Base-by-base conservation (phyloP, 192 early-diverging fungal genomes). In the Coemansia sp. region DNA sequence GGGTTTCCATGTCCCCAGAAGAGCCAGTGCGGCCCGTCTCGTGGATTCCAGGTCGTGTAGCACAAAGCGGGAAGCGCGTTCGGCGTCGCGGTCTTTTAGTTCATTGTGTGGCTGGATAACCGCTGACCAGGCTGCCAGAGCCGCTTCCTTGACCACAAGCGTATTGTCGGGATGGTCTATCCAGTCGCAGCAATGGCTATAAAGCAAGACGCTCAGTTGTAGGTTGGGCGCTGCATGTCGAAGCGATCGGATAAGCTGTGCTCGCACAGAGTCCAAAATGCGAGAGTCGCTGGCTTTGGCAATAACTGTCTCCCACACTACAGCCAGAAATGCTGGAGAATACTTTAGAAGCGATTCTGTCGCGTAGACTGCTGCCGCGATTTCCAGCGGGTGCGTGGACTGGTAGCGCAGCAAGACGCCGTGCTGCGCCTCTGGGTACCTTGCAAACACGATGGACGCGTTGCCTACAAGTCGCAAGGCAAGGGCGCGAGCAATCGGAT, bases 401-500 rank as follows among this genome's bases (percentile, higher is more conserved):
- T 65, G 61, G 51, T 66, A 72, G 13, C 67, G 69, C 31, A 69
- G 53, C 13, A 80, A 56, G 30, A 77, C 60, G 47, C 70, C 67
- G 60, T 80, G 79, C 58, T 80, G 79, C 0, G 74, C 74, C 43
- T 80, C 74, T 5, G 65, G 65, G 19, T 58, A 73, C 45, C 58
- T 51, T 18, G 73, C 65, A 62, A 80, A 77, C 23, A 77, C 58
- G 2, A 60, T 22, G 21, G 79, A 70, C 4, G 60, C 74, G 40
- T 72, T 74, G 13, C 79, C 79, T 17, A 80, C 32, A n/a, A 72
- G 52, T 14, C 67, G 69, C 51, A 80, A 51, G 0, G 79, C 72
- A 21, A 80, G 61, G 7, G 60, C 59, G 30, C 79, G 79, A 11
- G 79, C 79, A 36, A 77, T 53, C 2, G 79, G 61, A 34, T 80